Evolutionary conservation across 345 rosid genomes (phyloP).

Genomic region (Bruguiera gymnorhiza): DNA sequence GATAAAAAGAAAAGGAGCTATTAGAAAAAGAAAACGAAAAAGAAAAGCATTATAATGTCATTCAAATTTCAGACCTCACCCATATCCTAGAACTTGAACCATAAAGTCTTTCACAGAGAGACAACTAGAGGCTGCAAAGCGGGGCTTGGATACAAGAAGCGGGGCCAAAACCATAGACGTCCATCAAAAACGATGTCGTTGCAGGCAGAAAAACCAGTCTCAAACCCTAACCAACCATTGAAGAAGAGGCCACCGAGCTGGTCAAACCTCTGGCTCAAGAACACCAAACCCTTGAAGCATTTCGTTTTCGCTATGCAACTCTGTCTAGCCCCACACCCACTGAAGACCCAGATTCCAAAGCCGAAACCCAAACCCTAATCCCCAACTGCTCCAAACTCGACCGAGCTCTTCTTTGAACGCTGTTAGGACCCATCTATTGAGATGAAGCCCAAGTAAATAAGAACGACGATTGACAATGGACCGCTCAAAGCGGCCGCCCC

Average conservation of each 20-base stretch:
- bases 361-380: constrained; percentile 41
- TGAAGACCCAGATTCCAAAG: constrained; percentile 31
- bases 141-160: neutral
- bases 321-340: constrained; percentile 26
- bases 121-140: neutral
- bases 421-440: too few species aligned
- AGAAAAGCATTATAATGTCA: neutral
- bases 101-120: neutral
- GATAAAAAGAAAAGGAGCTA: constrained; percentile 25
- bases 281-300: constrained; percentile 47
- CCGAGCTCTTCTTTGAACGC: constrained; percentile 44
- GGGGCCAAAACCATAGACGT: constrained; percentile 1
- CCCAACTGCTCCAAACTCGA: constrained; percentile 47
- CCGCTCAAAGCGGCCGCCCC: too few species aligned
- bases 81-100: constrained; percentile 20
- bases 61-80: constrained; percentile 31
- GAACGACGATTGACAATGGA: too few species aligned
- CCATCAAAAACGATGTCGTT: constrained; percentile 43
- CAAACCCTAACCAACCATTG: constrained; percentile 39
- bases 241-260: constrained; percentile 44
- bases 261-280: constrained; percentile 58
- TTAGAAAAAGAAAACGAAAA: neutral
- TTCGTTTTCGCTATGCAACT: constrained; percentile 53
- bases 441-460: too few species aligned
- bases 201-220: constrained; percentile 32